These are phyloP conservation scores for Penicillium sp. DNA, from an alignment of 2,329 filamentous ascomycete species.

Conservation along the genomic window DNA sequence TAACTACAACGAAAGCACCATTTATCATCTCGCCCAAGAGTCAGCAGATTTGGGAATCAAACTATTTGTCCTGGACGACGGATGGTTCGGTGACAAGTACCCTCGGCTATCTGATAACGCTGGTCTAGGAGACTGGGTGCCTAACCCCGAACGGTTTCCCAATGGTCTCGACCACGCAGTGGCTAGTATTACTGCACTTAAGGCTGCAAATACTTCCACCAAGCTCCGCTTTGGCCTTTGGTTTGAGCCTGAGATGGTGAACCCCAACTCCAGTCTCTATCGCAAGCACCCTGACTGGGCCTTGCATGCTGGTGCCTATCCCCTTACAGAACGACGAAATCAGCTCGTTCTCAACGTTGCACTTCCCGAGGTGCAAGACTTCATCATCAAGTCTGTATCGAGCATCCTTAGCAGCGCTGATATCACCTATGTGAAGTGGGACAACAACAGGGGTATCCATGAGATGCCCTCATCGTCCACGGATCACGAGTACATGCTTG, in stretches of 20 bases:
- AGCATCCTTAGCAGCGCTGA: conserved; percentile 56
- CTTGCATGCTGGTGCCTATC: conserved; percentile 58
- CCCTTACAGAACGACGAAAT: conserved; percentile 57
- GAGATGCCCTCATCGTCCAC: conserved; percentile 58
- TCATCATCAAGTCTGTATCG: conserved; percentile 59
- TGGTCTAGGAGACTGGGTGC: conserved; percentile 65
- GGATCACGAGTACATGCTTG: conserved; percentile 63
- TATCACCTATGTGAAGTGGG: conserved; percentile 67
- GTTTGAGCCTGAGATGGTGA: conserved; percentile 71
- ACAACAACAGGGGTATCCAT: conserved; percentile 67
- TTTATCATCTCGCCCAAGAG: conserved; percentile 58
- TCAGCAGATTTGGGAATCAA: conserved; percentile 62
- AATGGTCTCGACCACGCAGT: conserved; percentile 57
- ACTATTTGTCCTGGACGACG: conserved; percentile 67
- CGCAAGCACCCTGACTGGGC: conserved; percentile 65
- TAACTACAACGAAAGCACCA: conserved; percentile 58
- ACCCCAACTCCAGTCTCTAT: conserved; percentile 63
- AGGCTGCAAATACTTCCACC: conserved; percentile 49
- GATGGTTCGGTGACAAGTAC: conserved; percentile 67
- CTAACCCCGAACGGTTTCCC: conserved; percentile 61
- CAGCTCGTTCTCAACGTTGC: conserved; percentile 65
- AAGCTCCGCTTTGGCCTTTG: conserved; percentile 64
- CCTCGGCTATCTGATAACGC: conserved; percentile 59
- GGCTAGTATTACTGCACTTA: conserved; percentile 52
- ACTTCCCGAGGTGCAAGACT: conserved; percentile 63